phyloP scores from a whole-genome alignment of 73 alveolate species.

The Paramecium biaurelia region DNA sequence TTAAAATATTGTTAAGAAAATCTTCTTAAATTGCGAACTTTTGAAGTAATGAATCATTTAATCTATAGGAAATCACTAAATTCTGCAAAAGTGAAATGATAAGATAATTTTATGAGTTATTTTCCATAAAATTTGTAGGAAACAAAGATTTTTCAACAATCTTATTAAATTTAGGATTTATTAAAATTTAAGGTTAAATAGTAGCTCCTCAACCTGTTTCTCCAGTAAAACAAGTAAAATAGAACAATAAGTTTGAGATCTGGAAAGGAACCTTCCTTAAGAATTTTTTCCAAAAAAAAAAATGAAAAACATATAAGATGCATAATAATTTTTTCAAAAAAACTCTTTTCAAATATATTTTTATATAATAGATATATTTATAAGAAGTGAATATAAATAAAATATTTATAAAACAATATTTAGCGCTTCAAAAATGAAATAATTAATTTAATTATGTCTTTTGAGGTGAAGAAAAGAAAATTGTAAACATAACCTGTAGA shows the following conservation, averaged over 20 bases:
- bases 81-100: background rate
- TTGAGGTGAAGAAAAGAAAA: background rate
- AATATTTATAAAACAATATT: background rate
- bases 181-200: background rate
- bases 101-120: background rate
- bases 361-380: background rate
- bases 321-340: background rate
- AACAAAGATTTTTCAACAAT: background rate
- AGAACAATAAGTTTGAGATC: background rate
- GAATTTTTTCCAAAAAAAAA: background rate
- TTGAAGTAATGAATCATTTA: background rate
- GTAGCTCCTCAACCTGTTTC: background rate
- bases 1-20: background rate
- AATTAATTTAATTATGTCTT: background rate
- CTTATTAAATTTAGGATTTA: constrained; percentile 4
- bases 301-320: background rate
- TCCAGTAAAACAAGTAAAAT: background rate
- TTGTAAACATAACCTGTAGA: background rate
- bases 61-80: background rate
- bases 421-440: background rate
- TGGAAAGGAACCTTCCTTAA: background rate
- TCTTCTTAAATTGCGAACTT: background rate
- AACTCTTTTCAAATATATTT: background rate
- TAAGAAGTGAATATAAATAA: background rate
- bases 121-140: background rate